These are phyloP conservation scores for Suhomyces bribrorum DNA, from an alignment of 1,139 yeast species.

Conservation along the genomic window DNA sequence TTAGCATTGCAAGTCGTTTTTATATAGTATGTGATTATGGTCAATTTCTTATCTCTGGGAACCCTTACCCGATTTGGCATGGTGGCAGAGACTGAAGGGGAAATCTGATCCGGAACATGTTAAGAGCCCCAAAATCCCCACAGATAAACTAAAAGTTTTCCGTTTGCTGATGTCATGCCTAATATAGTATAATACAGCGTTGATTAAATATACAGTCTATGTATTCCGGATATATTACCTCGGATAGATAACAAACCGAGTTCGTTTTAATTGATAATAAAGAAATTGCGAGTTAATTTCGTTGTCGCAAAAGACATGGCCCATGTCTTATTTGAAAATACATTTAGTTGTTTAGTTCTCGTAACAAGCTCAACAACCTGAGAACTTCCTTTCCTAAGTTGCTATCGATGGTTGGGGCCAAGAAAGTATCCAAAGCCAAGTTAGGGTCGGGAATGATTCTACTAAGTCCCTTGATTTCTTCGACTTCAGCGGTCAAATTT, in stretches of 20 bases:
- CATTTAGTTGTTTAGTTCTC: conserved; percentile 11
- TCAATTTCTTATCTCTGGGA: not conserved
- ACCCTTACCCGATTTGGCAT: conserved; percentile 3
- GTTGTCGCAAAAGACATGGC: too few relatives aligned
- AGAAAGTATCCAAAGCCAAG: conserved; percentile 38
- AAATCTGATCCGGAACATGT: not conserved
- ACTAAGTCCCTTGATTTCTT: conserved; percentile 13
- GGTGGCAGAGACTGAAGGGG: conserved; percentile 1
- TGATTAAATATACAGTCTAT: conserved; percentile 3
- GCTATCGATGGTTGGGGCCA: conserved; percentile 40
- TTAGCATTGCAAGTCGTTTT: too few relatives aligned
- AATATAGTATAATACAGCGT: conserved; percentile 6
- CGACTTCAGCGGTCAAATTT: conserved; percentile 14
- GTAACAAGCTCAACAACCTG: conserved; percentile 32
- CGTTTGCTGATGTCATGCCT: too few relatives aligned
- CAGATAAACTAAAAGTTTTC: not conserved
- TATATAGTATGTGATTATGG: not conserved
- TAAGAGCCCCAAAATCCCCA: not conserved
- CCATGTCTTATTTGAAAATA: too few relatives aligned
- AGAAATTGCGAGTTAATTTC: too few relatives aligned
- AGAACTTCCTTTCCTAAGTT: conserved; percentile 42
- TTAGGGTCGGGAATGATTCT: conserved; percentile 40
- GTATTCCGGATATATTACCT: not conserved
- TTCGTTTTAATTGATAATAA: too few relatives aligned
- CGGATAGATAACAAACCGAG: not conserved